Evolutionary conservation across 179 eudicot species (phyloP), one percentile per base, ranked within the genome.

Genomic region (Beta corolliflora): DNA sequence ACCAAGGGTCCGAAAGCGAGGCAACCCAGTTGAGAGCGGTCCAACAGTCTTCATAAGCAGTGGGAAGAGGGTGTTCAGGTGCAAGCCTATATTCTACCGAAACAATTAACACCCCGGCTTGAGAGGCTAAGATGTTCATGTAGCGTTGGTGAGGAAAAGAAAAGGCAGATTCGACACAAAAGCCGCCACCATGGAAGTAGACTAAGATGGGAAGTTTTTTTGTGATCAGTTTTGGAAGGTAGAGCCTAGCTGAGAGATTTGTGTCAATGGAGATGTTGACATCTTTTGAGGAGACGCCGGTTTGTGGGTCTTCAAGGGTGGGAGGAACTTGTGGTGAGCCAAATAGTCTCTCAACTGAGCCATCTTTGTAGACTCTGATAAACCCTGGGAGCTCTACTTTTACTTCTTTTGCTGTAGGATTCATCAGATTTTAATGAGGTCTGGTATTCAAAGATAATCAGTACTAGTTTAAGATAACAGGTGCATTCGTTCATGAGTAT

Each of bases 121-220:
- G 44, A 3, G 81, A 66, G 69, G 80, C 77, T 9, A 90, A 16
- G 25, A 68, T 60, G 71, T 73, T 80, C 60, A 81, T 46, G 86
- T 84, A 90, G 44, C 86, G 80, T 77, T 90, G 89, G 64, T 78
- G 60, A 10, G 31, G 25, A 5, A n/a, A 1, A 9, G 86, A 84
- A 75, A 85, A 87, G 59, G 94, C 88, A 9, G 92, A 88, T 53
- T 83, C 90, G 3, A 87, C 18, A 29, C 87, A 86, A 70, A 91
- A 91, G 13, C 85, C 89, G 9, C 91, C 93, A 11, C 89, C 88
- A 3, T 90, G 90, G 76, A 73, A 86, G 83, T 91, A 89, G 66
- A 89, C 82, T 31, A 86, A 59, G 60, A 87, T 70, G 31, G 93
- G 90, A 15, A 89, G 80, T 54, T 82, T 90, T 5, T 46, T 81